Percentiles rank a stretch among this genome's conserved stretches.
These are phyloP conservation scores for Podospora pseudocomata DNA, from an alignment of 495 filamentous ascomycete species.

Conservation along the genomic window DNA sequence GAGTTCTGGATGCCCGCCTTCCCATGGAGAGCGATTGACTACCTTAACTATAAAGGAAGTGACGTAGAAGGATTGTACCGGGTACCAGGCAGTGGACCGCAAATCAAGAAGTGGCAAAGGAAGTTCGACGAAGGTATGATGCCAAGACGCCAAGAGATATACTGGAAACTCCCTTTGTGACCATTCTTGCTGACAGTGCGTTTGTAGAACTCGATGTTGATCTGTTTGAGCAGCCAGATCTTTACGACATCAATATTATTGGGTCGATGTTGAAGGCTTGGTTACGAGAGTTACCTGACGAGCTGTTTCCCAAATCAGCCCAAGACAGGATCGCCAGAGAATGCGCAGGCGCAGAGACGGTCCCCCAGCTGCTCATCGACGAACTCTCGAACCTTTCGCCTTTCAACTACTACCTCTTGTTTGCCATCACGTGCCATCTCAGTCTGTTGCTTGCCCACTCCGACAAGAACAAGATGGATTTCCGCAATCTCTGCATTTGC, in stretches of 20 bases:
- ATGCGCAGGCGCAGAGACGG: constrained; percentile 68
- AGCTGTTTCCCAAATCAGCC: constrained; percentile 75
- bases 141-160: neutral
- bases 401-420: constrained; percentile 93
- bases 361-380: constrained; percentile 78
- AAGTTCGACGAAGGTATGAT: constrained; percentile 73
- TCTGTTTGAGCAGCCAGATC: constrained; percentile 73
- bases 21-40: constrained; percentile 89
- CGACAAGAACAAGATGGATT: constrained; percentile 93
- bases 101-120: constrained; percentile 83
- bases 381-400: constrained; percentile 86
- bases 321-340: constrained; percentile 72
- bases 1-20: constrained; percentile 97
- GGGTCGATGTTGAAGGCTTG: constrained; percentile 90
- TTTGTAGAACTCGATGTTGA: constrained; percentile 73
- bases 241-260: constrained; percentile 92
- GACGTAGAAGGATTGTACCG: constrained; percentile 89
- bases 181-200: neutral
- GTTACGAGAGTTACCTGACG: constrained; percentile 89
- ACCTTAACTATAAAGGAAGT: constrained; percentile 84
- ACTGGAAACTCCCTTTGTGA: neutral
- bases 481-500: constrained; percentile 86
- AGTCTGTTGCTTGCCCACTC: constrained; percentile 80
- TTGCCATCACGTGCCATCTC: constrained; percentile 91
- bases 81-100: constrained; percentile 75